Evolutionary conservation across 257 asterid genomes (phyloP).

Genomic region (Mentha longifolia): DNA sequence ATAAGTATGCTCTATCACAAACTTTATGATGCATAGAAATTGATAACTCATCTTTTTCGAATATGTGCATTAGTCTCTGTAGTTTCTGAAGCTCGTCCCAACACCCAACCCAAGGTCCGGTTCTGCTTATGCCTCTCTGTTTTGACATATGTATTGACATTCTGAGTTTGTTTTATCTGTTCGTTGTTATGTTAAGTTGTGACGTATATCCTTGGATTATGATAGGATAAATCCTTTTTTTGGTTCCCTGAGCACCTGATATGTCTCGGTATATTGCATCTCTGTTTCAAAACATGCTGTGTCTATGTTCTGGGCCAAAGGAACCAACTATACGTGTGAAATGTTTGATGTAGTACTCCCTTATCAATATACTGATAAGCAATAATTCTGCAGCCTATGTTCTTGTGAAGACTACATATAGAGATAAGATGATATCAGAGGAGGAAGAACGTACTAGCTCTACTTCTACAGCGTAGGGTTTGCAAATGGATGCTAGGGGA

Average conservation of each 20-base stretch:
- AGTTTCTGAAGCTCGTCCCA: background rate
- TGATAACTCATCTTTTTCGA: background rate
- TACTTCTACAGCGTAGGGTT: conserved; percentile 56
- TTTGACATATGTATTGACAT: background rate
- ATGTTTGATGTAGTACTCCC: background rate
- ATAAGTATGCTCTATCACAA: background rate
- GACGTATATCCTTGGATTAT: background rate
- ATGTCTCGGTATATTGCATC: background rate
- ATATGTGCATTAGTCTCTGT: background rate
- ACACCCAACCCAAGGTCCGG: background rate
- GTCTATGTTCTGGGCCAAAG: background rate
- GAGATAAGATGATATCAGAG: conserved; percentile 52
- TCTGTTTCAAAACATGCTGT: background rate
- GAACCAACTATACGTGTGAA: conserved; percentile 1
- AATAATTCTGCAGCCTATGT: conserved; percentile 55
- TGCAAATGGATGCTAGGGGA: conserved; percentile 74
- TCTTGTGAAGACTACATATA: conserved; percentile 56
- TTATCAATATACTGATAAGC: background rate
- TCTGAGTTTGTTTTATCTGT: background rate
- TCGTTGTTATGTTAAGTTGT: background rate
- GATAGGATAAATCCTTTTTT: too few species aligned
- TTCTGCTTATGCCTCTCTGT: background rate
- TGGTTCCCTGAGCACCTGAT: too few species aligned
- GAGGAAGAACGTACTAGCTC: conserved; percentile 2
- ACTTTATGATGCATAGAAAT: background rate